Evolutionary conservation across 2,329 filamentous ascomycete genomes (phyloP).

Genomic region (Pezicula radicicola): DNA sequence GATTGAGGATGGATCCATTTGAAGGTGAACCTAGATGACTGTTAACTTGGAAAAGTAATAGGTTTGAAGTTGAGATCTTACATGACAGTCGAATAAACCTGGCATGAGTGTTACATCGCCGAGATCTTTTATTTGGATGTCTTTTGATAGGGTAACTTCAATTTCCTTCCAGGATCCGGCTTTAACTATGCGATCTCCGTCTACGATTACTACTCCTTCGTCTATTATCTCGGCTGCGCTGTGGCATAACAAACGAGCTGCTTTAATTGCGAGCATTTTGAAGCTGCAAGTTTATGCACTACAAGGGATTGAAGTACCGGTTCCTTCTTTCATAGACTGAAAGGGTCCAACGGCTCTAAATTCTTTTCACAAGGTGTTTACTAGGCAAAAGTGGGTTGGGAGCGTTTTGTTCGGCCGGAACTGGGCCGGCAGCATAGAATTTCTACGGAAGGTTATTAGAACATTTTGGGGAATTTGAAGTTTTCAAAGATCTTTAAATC

Average conservation of each 20-base stretch:
- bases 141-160: neutral
- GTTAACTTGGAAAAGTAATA: neutral
- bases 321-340: no score
- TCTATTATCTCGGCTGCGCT: slow-evolving; percentile 6
- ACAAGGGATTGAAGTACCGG: no score
- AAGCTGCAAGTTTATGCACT: no score
- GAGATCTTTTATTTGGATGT: slow-evolving; percentile 4
- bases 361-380: no score
- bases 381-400: no score
- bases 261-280: neutral
- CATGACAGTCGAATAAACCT: slow-evolving; percentile 14
- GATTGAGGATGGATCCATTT: slow-evolving; percentile 1
- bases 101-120: slow-evolving; percentile 13
- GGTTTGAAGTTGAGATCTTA: neutral
- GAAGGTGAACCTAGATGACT: neutral
- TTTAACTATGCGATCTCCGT: slow-evolving; percentile 2
- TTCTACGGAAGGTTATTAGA: no score
- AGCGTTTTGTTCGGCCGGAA: no score
- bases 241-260: slow-evolving; percentile 6
- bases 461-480: no score
- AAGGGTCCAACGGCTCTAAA: no score
- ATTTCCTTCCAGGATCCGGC: slow-evolving; percentile 5
- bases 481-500: no score
- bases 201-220: slow-evolving; percentile 8
- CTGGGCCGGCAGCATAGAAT: no score